Conservation (phyloP, 2,329 filamentous ascomycete genomes). For the Arthroderma sp. region DNA sequence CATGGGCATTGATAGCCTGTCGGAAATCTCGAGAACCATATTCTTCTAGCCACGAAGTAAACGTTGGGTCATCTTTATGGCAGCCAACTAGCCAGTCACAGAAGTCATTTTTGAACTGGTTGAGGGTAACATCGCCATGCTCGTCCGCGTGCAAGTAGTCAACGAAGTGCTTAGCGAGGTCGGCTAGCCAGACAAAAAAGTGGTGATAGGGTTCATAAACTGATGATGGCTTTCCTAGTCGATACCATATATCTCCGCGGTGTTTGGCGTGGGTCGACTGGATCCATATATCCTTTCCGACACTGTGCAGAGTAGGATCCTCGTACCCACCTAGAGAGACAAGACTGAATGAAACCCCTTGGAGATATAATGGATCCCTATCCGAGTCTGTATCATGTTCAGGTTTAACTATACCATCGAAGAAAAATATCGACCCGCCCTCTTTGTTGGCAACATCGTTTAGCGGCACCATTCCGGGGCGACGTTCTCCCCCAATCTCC, state of each 20-base stretch:
- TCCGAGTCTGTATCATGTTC: conserved; percentile 22
- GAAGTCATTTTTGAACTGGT: conserved; percentile 49
- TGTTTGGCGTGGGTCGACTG: conserved; percentile 36
- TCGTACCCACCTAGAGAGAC: conserved; percentile 59
- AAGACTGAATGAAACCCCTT: conserved; percentile 43
- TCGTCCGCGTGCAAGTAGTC: conserved; percentile 44
- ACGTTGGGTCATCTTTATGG: conserved; percentile 35
- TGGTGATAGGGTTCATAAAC: conserved; percentile 53
- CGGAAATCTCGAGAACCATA: conserved; percentile 50
- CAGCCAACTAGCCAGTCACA: conserved; percentile 40
- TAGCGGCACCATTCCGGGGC: conserved; percentile 44
- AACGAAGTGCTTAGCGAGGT: conserved; percentile 59
- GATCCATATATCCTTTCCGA: conserved; percentile 51
- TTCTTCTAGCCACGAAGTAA: conserved; percentile 45
- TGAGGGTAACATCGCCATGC: conserved; percentile 36
- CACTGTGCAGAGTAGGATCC: conserved; percentile 32
- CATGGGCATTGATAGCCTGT: conserved; percentile 46
- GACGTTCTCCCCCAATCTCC: conserved; percentile 19
- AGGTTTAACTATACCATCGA: conserved; percentile 48
- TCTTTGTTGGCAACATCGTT: conserved; percentile 39
- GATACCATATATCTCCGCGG: conserved; percentile 48
- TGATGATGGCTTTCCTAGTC: conserved; percentile 41
- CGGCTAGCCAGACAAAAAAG: conserved; percentile 58
- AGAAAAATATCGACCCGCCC: conserved; percentile 35
- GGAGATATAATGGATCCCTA: conserved; percentile 37